Evolutionary conservation across 2,329 filamentous ascomycete genomes (phyloP), one percentile per base, ranked within the genome.

Genomic region (Thielaviopsis cerberus): DNA sequence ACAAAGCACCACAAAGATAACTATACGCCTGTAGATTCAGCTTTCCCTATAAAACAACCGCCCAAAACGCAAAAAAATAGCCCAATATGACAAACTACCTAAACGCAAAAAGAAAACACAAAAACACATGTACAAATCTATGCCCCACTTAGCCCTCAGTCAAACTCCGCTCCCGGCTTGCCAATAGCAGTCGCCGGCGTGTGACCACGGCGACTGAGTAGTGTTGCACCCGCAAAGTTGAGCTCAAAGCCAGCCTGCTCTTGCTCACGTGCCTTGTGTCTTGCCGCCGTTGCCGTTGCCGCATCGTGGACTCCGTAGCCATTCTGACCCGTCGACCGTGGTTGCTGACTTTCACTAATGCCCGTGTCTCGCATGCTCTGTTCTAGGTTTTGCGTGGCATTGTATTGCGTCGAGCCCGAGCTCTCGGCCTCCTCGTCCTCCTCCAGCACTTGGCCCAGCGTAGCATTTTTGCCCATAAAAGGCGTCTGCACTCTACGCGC

Each of bases 401-500:
- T 73, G 57, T 69, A 66, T 1, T 65, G 66, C 20, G 69, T 66
- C 6, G 50, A 55, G 4, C 50, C 63, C 2, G 51, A 63, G 13
- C 56, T 57, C 3, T 75, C 76, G 25, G 76, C 75, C 27, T 84
- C 83, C 27, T 82, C 80, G 30, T 81, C 77, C 54, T 80, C 82
- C 63, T 88, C 84, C 57, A 88, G 82, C 62, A 94, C 79, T 6
- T 80, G 80, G 24, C 80, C 80, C 6, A 81, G 69, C 67, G 63
- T 71, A 64, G 90, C 79, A 66, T 94, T 87, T 70, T 94, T 94
- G 63, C 88, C 81, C 57, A 89, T 83, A 73, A 96, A 97, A 65
- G 82, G 84, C 70, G 97, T 92, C 68, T 98, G 92, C 70, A 97
- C 92, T 70, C 97, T 89, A 53, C 92, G 78, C 68, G 97, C 92